These are phyloP conservation scores for Lachancea meyersii DNA, from an alignment of 805 yeast species.

Conservation along the genomic window DNA sequence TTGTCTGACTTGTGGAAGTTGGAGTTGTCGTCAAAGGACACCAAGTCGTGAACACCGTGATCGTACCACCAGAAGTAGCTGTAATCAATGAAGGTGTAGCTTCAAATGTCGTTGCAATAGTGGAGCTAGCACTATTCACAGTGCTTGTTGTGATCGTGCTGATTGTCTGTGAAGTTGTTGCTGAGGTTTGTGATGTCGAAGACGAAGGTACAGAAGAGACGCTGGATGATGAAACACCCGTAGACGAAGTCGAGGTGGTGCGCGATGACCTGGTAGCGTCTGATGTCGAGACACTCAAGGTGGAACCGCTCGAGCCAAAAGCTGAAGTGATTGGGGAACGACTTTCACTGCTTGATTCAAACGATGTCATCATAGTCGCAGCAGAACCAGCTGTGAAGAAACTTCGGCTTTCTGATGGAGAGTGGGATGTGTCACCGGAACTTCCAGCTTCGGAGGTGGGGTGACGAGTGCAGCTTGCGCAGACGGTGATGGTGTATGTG, in stretches of 20 bases:
- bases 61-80: constrained; percentile 4
- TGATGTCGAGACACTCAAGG: too few relatives aligned
- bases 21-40: constrained; percentile 8
- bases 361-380: too few relatives aligned
- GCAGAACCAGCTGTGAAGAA: too few relatives aligned
- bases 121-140: constrained; percentile 2
- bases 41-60: constrained; percentile 20
- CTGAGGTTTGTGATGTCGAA: not conserved
- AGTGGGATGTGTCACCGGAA: not conserved
- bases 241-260: too few relatives aligned
- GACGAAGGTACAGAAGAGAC: not conserved
- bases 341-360: too few relatives aligned
- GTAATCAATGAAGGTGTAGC: constrained; percentile 7
- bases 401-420: not conserved
- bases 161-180: not conserved
- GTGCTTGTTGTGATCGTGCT: constrained; percentile 1
- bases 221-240: not conserved
- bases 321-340: too few relatives aligned
- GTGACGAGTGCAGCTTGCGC: constrained; percentile 11
- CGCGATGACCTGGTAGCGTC: too few relatives aligned
- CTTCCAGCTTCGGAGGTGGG: not conserved
- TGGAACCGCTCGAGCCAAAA: too few relatives aligned
- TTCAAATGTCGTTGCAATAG: constrained; percentile 10
- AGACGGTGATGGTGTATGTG: constrained; percentile 13
- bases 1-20: not conserved